Percentiles rank a stretch among this genome's conserved stretches.
Evolutionary conservation across 2,329 filamentous ascomycete species (phyloP).

Genomic region (Ambrosiella cleistominuta): DNA sequence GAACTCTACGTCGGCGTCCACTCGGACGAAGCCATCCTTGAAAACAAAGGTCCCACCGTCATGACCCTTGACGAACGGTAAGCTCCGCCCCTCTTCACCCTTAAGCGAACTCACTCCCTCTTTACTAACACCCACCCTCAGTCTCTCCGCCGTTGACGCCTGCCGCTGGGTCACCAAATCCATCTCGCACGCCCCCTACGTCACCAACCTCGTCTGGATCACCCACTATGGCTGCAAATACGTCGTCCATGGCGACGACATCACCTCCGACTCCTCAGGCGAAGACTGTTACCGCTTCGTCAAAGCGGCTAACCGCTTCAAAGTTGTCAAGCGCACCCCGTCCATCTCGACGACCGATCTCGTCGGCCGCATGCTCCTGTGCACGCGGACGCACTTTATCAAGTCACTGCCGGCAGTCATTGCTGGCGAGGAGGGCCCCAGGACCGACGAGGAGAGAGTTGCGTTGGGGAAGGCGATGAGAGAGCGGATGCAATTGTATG

Average conservation of each 20-base stretch:
- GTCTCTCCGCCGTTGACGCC: constrained; percentile 75
- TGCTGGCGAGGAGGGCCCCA: constrained; percentile 53
- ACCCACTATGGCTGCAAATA: constrained; percentile 88
- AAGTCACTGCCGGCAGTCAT: constrained; percentile 55
- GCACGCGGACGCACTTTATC: constrained; percentile 89
- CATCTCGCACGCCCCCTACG: constrained; percentile 76
- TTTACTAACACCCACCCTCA: constrained; percentile 20
- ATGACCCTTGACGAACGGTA: constrained; percentile 85
- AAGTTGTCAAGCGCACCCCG: constrained; percentile 89
- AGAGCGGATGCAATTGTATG: constrained; percentile 67
- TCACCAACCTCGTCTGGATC: constrained; percentile 86
- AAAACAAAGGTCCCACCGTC: constrained; percentile 94
- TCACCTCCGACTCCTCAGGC: constrained; percentile 82
- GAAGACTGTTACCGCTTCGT: constrained; percentile 97
- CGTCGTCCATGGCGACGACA: constrained; percentile 93
- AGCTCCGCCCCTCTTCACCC: constrained; percentile 11
- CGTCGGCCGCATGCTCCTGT: constrained; percentile 93
- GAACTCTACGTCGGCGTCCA: constrained; percentile 88
- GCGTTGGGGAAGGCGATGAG: constrained; percentile 50
- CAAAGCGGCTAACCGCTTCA: constrained; percentile 83
- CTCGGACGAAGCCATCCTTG: constrained; percentile 84
- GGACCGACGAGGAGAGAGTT: constrained; percentile 48
- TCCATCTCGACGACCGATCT: constrained; percentile 95
- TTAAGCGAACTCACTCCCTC: neutral
- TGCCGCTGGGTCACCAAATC: constrained; percentile 86